Conservation (phyloP, 2,329 filamentous ascomycete species). For the Ophiognomonia clavigignenti-juglandacearum region DNA sequence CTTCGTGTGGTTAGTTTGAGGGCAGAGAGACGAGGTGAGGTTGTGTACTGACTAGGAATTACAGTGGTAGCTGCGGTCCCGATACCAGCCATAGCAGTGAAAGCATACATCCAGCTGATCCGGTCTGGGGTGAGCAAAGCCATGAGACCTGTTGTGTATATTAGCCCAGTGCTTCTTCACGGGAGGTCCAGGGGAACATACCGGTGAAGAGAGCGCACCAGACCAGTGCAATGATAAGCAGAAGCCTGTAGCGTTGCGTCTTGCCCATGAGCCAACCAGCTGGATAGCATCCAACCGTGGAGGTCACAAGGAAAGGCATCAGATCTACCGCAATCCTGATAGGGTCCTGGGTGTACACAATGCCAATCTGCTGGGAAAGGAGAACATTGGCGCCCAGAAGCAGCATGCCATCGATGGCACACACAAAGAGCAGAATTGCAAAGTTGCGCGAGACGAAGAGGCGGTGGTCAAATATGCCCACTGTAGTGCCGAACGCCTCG, state of each 20-base stretch:
- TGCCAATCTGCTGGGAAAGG: conserved; percentile 9
- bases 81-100: conserved; percentile 9
- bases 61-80: conserved; percentile 11
- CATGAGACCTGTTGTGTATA: conserved; percentile 4
- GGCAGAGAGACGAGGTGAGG: not conserved
- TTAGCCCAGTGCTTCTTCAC: not conserved
- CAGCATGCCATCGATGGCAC: conserved; percentile 10
- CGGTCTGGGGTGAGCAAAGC: conserved; percentile 3
- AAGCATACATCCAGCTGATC: conserved; percentile 1
- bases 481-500: not conserved
- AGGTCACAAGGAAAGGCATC: conserved; percentile 6
- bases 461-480: conserved; percentile 10
- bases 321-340: conserved; percentile 5
- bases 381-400: conserved; percentile 10
- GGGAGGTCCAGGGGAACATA: not conserved
- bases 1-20: not conserved
- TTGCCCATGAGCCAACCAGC: conserved; percentile 7
- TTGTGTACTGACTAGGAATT: not conserved
- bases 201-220: conserved; percentile 13
- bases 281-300: conserved; percentile 10
- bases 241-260: not conserved
- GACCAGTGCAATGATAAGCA: conserved; percentile 4
- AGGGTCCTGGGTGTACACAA: conserved; percentile 6
- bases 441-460: conserved; percentile 10
- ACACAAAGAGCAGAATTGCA: conserved; percentile 6